A percentile compares a stretch with the other conserved stretches of the same genome.
phyloP scores from a whole-genome alignment of 2,329 filamentous ascomycete species.

The Neofusicoccum sp. region DNA sequence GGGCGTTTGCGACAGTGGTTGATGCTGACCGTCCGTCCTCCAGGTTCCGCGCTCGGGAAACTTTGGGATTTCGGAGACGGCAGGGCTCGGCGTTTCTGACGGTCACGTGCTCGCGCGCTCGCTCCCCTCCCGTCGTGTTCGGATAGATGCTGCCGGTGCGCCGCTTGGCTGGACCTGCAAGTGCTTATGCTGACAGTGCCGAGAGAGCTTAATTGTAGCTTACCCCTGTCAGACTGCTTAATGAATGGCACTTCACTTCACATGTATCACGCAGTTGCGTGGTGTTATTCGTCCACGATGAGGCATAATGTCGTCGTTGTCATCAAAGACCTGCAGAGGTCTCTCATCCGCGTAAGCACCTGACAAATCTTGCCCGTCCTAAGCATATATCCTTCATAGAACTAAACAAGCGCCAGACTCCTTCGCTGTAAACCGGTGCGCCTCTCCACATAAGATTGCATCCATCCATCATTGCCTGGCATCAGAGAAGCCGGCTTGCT shows the following conservation, averaged over 20 bases:
- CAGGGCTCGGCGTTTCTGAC: neutral
- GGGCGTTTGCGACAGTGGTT: neutral
- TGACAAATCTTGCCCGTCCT: neutral
- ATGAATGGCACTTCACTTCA: too few relatives aligned
- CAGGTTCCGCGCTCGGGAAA: conserved; percentile 12
- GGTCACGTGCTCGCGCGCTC: neutral
- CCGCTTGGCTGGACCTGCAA: neutral
- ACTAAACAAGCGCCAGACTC: neutral
- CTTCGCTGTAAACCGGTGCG: neutral
- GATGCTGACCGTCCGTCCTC: neutral
- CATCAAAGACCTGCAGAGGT: neutral
- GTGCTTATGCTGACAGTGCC: conserved; percentile 3
- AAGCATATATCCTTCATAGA: neutral
- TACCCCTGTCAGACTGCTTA: neutral
- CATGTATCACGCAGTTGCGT: neutral
- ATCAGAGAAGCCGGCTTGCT: neutral
- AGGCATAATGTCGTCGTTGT: neutral
- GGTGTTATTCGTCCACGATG: neutral
- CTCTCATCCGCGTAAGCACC: neutral
- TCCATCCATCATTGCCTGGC: neutral
- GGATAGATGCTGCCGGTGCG: neutral
- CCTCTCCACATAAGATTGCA: neutral
- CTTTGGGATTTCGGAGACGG: neutral
- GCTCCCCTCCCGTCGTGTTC: neutral
- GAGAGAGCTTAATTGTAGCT: neutral